Conservation (phyloP, 345 rosid species). For the Carallia pectinifolia region DNA sequence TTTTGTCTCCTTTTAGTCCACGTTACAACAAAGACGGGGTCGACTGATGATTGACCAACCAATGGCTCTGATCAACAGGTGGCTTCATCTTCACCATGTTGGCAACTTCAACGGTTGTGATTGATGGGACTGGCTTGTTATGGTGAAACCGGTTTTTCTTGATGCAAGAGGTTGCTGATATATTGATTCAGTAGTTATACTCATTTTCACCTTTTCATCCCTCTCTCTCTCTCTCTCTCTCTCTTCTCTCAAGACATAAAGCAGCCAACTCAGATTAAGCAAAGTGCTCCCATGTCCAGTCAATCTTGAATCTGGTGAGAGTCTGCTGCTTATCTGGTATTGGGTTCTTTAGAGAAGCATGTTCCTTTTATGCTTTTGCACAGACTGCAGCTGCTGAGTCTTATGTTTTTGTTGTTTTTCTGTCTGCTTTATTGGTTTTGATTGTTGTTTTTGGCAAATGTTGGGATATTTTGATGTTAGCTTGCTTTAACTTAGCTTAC, state of each 20-base stretch:
- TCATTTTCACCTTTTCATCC: constrained; percentile 2
- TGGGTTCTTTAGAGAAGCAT: background rate
- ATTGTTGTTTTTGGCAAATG: constrained; percentile 10
- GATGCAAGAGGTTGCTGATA: constrained; percentile 13
- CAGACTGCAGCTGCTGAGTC: background rate
- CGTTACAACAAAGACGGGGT: background rate
- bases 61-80: constrained; percentile 25
- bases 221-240: background rate
- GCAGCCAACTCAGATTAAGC: constrained; percentile 14
- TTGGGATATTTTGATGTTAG: constrained; percentile 13
- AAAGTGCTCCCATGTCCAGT: constrained; percentile 8
- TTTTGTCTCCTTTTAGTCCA: background rate
- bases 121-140: constrained; percentile 25
- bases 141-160: constrained; percentile 13
- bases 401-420: constrained; percentile 5
- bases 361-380: background rate
- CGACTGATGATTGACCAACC: background rate
- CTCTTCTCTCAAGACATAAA: background rate
- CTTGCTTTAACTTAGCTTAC: constrained; percentile 7
- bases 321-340: constrained; percentile 1
- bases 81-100: background rate
- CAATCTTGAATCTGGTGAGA: constrained; percentile 33
- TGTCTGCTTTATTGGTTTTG: background rate
- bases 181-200: constrained; percentile 7
- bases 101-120: constrained; percentile 24